Evolutionary conservation across 768 basidiomycete species (phyloP), one percentile per base, ranked within the genome.

Genomic region (Agrocybe chaxingu): DNA sequence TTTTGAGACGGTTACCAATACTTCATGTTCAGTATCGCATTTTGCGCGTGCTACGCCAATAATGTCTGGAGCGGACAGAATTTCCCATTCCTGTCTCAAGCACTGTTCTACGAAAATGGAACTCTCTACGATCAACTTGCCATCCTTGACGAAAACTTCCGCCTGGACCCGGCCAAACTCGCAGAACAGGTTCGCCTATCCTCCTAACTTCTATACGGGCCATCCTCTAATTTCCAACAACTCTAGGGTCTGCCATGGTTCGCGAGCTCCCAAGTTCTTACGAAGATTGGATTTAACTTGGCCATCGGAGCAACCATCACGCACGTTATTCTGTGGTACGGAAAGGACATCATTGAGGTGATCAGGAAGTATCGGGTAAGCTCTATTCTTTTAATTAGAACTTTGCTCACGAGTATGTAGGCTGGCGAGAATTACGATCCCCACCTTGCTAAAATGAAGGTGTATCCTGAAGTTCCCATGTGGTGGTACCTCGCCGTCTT

Each of bases 71-170:
- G 77, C 40, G 76, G 75, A 1, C 75, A 80, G 57, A 76, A 70
- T 57, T 82, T 85, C 68, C 84, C 84, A 1, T 83, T 83, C 66
- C 63, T 81, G 11, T 75, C 76, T 2, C 80, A 81, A 54, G 61
- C 67, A 4, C 59, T 81, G 9, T 81, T 76, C 59, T 73, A 76
- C 53, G 69, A 76, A 57, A 78, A 82, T 35, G 80, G 79, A 0
- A 73, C 79, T 0, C 16, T 61, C 4, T 85, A 77, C 60, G 62
- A 84, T 43, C 83, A 85, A 58, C 64, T 68, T 7, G 43, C 67
- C 10, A 84, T 84, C 55, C 65, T 85, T 44, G 73, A 80, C 49
- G 67, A 72, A 12, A 71, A 82, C 53, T 78, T 71, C 57, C 59
- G 55, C 18, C 70, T 85, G 8, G 79, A 85, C 54, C 66, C 62